Percentiles rank a stretch among this genome's conserved stretches.
Conservation (phyloP, 2,329 filamentous ascomycete species). For the Aspergillus unguis region DNA sequence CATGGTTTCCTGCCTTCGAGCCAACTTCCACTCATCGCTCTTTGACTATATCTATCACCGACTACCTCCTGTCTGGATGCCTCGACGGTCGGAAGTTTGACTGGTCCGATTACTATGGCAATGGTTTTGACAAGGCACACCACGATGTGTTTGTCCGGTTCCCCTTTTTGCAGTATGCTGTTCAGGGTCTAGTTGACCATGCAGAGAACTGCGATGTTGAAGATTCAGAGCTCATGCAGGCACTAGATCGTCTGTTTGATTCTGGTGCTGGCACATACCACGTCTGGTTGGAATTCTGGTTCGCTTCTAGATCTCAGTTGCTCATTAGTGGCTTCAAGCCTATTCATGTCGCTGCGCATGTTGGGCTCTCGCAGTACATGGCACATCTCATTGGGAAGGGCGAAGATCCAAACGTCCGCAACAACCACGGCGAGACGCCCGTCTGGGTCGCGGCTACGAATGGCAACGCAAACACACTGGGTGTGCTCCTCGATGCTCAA, state of each 20-base stretch:
- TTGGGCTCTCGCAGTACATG: conserved; percentile 1
- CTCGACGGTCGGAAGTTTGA: background rate
- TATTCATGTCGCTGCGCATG: conserved; percentile 5
- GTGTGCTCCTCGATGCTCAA: background rate
- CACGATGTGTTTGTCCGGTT: background rate
- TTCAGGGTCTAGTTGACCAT: conserved; percentile 1
- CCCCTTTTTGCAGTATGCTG: conserved; percentile 10
- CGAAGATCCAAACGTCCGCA: background rate
- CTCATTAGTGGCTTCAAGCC: background rate
- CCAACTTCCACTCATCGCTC: background rate
- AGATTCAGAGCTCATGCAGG: background rate
- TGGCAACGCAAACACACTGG: background rate
- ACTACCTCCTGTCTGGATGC: conserved; percentile 3
- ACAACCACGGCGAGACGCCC: background rate
- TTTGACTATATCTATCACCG: background rate
- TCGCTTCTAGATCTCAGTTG: background rate
- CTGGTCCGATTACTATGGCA: background rate
- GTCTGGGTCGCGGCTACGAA: background rate
- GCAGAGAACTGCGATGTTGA: background rate
- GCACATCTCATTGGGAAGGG: background rate
- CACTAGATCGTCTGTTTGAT: background rate
- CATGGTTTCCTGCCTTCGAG: background rate
- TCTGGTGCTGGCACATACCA: background rate
- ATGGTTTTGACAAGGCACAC: background rate
- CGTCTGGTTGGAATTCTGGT: background rate